Base-by-base conservation (phyloP, 202 grass and related monocot genomes). In the Carex arenaria region DNA sequence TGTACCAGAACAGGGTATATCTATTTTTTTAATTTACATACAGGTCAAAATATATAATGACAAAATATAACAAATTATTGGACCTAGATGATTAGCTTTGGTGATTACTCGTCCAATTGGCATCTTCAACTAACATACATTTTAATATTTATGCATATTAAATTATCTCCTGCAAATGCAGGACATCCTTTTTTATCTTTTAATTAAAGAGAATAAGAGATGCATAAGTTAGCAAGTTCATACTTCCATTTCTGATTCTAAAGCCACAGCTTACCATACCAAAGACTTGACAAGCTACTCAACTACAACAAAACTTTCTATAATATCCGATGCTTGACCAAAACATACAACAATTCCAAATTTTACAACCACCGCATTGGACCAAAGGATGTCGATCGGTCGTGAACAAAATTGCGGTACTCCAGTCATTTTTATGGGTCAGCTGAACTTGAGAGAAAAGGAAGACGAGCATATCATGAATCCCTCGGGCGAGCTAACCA, bases 401-500 rank as follows among this genome's bases (percentile, higher is more conserved):
- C 45, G 4, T 82, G 80, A 82, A 54, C 63, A 69, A 82, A 82
- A 82, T 55, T 82, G 26, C 19, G 26, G 15, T 19, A 54, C 12
- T 19, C 28, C 8, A 36, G 15, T 36, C 40, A 30, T 9, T 54
- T 32, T 67, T 56, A 55, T 8, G 2, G 9, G 61, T 82, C 43
- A 69, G 28, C 53, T 69, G 36, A 54, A 53, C n/a, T 68, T 18
- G 2, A 67, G 10, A 55, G 61, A 82, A 52, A 12, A 54, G 0
- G 12, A 54, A 67, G 3, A 3, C 4, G 4, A 3, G 57, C 43
- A 81, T 26, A 7, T 64, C 19, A 61, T 43, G 26, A 34, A n/a
- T 92, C 93, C 82, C 89, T 90, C 0, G 96, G 96, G 2, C 96
- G 86, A 40, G 96, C 93, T 31, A 99, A 79, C 96, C 96, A 99